phyloP scores from a whole-genome alignment of 768 basidiomycete species.

The Termitomyces sp. region DNA sequence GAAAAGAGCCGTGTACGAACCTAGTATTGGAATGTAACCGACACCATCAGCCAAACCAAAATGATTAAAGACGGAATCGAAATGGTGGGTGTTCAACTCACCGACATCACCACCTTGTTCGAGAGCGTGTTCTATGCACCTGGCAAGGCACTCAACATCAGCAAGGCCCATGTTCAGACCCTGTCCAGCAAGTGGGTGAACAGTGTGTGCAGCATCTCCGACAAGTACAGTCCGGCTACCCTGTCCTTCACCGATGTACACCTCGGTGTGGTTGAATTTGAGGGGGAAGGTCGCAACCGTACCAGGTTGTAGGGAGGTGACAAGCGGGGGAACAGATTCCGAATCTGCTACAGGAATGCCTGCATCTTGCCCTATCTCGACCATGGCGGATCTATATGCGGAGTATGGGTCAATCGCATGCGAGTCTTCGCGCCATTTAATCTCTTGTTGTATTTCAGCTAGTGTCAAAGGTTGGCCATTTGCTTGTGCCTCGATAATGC shows the following conservation, averaged over 20 bases:
- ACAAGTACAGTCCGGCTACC: conserved; percentile 77
- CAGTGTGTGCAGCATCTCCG: conserved; percentile 93
- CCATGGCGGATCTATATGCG: conserved; percentile 48
- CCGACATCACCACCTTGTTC: conserved; percentile 79
- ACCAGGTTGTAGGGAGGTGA: conserved; percentile 62
- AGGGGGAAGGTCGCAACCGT: conserved; percentile 89
- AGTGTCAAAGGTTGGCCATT: conserved; percentile 39
- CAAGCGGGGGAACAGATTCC: conserved; percentile 66
- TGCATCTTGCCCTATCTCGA: conserved; percentile 16
- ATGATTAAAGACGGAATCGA: too few relatives aligned
- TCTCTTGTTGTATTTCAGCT: conserved; percentile 51
- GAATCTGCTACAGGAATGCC: conserved; percentile 61
- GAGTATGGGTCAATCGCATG: conserved; percentile 63
- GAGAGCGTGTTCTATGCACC: conserved; percentile 54
- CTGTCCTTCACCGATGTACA: conserved; percentile 71
- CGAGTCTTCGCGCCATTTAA: conserved; percentile 67
- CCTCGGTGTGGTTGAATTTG: conserved; percentile 78
- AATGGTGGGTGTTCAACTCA: conserved; percentile 23
- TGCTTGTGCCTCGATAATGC: conserved; percentile 50
- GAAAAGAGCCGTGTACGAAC: conserved; percentile 67
- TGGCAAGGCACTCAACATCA: conserved; percentile 71
- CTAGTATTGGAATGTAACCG: conserved; percentile 27
- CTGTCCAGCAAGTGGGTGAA: conserved; percentile 95
- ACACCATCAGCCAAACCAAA: neutral
- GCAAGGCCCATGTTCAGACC: conserved; percentile 92